Base-by-base conservation (phyloP, 2,329 filamentous ascomycete genomes). In the Aureobasidium sp. region DNA sequence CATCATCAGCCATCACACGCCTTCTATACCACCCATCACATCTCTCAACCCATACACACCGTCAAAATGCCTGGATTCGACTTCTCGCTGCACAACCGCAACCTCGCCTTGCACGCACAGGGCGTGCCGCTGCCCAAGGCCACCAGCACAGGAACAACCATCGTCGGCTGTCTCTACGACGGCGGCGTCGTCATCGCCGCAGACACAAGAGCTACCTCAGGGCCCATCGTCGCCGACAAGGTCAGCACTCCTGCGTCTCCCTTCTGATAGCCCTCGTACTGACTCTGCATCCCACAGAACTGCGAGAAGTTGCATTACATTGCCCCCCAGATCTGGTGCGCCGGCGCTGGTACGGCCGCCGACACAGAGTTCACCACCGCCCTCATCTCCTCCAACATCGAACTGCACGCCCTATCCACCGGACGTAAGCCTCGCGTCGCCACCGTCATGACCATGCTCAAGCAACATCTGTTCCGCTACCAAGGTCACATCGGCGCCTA, bases 231-330 rank as follows among this genome's bases (percentile, higher is more conserved):
- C 70, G 95, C 95, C 78, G 94, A 99, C 85, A 99, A 99, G 83
- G 86, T 86, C 76, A 62, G 73, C 36, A 36, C 14, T 31, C 29
- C 41, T 34, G 41, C 52, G 29, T 31, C 6, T 44, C 20, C 55
- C 9, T 27, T 17, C 11, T 12, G 5, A 27, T 4, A 20, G 25
- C 47, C 44, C 20, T 27, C 29, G 2, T 37, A 42, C 57, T 47
- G 22, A 41, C 47, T 17, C 20, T 27, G 5, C 42, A 12, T 39
- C 9, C 25, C 17, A 14, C 58, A 75, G 90, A 99, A 99, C 84
- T 97, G 94, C 82, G 93, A 99, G 81, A 99, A 99, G 82, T 87
- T 99, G 67, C 94, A 99, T 81, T 99, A 95, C 83, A 99, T 99
- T 76, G 84, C 94, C 47, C 93, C 94, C 64, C 91, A 97, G 78